These are phyloP conservation scores for Boletus rex-veris DNA, from an alignment of 768 basidiomycete species.

Conservation along the genomic window DNA sequence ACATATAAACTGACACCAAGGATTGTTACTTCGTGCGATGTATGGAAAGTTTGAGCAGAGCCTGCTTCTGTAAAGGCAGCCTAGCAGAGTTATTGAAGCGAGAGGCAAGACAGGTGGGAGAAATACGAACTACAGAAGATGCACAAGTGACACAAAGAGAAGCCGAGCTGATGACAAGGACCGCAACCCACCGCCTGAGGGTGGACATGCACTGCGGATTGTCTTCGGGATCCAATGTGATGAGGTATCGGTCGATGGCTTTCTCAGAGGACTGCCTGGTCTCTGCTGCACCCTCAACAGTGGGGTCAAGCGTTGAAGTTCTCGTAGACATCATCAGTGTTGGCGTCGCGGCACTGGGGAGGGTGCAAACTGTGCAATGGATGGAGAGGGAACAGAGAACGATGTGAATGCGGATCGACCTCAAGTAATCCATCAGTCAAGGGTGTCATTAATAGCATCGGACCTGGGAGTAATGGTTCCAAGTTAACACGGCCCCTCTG, in stretches of 20 bases:
- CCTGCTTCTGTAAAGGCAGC: conserved; percentile 62
- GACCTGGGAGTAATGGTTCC: background rate
- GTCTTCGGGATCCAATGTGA: conserved; percentile 40
- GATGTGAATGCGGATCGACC: background rate
- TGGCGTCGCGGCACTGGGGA: background rate
- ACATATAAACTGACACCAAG: conserved; percentile 48
- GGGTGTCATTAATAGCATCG: conserved; percentile 5
- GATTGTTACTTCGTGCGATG: conserved; percentile 50
- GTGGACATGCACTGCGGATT: conserved; percentile 40
- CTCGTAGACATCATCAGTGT: conserved; percentile 3
- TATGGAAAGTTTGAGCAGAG: conserved; percentile 49
- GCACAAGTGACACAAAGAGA: conserved; percentile 52
- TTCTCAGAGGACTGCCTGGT: background rate
- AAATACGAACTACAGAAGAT: conserved; percentile 50
- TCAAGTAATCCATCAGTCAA: background rate
- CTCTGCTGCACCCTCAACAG: conserved; percentile 9
- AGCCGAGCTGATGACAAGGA: conserved; percentile 44
- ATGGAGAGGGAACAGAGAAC: background rate
- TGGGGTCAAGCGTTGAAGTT: conserved; percentile 4
- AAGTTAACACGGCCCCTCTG: background rate
- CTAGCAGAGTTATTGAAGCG: conserved; percentile 27
- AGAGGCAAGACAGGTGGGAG: background rate
- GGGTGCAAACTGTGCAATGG: background rate
- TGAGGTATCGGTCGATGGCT: conserved; percentile 21
- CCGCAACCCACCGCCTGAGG: conserved; percentile 46